These are phyloP conservation scores for Hylodesmum podocarpum DNA, from an alignment of 306 rosid genomes.

Conservation along the genomic window DNA sequence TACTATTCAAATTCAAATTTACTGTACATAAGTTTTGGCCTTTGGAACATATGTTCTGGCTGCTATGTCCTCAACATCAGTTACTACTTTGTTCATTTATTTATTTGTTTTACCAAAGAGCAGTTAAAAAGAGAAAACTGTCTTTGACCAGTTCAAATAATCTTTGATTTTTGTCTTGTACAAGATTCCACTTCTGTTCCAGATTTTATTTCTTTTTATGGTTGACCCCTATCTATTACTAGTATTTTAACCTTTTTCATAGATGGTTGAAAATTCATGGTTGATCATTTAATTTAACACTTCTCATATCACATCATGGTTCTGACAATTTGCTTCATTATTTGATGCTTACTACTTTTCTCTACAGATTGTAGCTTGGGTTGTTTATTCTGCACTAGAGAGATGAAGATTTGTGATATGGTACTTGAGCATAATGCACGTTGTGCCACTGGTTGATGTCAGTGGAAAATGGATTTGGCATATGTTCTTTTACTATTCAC, in stretches of 20 bases:
- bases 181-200: constrained; percentile 18
- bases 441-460: constrained; percentile 29
- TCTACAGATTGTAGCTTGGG: constrained; percentile 18
- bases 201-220: neutral
- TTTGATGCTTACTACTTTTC: neutral
- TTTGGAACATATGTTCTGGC: neutral
- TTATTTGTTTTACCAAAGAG: neutral
- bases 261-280: neutral
- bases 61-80: neutral
- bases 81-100: neutral
- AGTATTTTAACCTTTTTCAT: neutral
- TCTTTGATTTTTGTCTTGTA: neutral
- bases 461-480: constrained; percentile 51
- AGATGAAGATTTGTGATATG: constrained; percentile 33
- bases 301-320: neutral
- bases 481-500: constrained; percentile 43
- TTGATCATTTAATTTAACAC: constrained; percentile 11
- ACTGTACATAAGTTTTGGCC: neutral
- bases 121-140: neutral
- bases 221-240: neutral
- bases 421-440: constrained; percentile 27
- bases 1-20: constrained; percentile 13
- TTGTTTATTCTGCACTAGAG: constrained; percentile 37
- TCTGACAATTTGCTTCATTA: neutral
- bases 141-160: constrained; percentile 5